Conservation (phyloP, 2,329 filamentous ascomycete species). For the Tolypocladium endophyticum region DNA sequence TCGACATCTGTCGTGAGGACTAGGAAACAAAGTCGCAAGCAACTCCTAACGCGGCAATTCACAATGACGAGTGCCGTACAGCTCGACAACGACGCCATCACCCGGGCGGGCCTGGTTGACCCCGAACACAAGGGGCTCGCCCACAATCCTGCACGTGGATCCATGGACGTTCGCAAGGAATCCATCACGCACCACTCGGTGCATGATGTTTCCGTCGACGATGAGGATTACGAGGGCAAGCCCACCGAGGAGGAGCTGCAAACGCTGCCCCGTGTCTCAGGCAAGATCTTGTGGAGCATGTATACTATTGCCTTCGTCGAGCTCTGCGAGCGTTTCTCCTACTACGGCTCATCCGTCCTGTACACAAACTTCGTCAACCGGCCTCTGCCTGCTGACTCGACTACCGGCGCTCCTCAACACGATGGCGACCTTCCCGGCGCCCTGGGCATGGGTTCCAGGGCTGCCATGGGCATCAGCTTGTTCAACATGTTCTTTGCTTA, state of each 20-base stretch:
- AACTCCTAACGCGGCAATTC: background rate
- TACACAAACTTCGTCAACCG: slow-evolving; percentile 58
- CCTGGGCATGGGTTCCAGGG: slow-evolving; percentile 46
- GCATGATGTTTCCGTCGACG: slow-evolving; percentile 5
- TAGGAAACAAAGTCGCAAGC: background rate
- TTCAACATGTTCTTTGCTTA: slow-evolving; percentile 55
- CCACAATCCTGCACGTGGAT: slow-evolving; percentile 14
- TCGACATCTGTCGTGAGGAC: background rate
- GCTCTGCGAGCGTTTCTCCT: slow-evolving; percentile 66
- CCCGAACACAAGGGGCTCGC: slow-evolving; percentile 18
- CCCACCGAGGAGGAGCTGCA: slow-evolving; percentile 52
- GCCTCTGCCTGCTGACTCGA: slow-evolving; percentile 40
- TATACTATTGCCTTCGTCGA: slow-evolving; percentile 66
- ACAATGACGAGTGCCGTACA: slow-evolving; percentile 24
- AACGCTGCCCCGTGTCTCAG: slow-evolving; percentile 53
- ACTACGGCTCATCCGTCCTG: slow-evolving; percentile 61
- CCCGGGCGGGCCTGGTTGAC: slow-evolving; percentile 19
- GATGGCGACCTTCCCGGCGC: slow-evolving; percentile 34
- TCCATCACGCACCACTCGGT: slow-evolving; percentile 6
- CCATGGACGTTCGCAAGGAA: slow-evolving; percentile 14
- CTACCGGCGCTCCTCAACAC: slow-evolving; percentile 35
- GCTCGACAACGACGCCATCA: slow-evolving; percentile 26
- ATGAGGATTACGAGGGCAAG: slow-evolving; percentile 15
- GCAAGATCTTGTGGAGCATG: slow-evolving; percentile 52
- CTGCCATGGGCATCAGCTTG: slow-evolving; percentile 35